A percentile compares a stretch with the other conserved stretches of the same genome.
Evolutionary conservation across 148 eudicot species (phyloP).

Genomic region (Persicaria tinctoria): DNA sequence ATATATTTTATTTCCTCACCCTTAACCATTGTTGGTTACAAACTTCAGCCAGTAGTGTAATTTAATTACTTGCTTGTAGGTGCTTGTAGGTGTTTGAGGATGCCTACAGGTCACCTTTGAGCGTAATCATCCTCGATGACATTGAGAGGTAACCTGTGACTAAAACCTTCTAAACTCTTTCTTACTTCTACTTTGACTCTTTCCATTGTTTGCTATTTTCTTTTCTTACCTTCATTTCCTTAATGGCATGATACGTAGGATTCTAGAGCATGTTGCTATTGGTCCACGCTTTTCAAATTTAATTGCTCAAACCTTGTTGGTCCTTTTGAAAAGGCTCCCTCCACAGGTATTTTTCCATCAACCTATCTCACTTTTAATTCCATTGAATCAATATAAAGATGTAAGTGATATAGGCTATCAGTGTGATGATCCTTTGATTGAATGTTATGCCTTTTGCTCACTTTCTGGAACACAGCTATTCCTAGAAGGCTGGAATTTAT

Average conservation of each 20-base stretch:
- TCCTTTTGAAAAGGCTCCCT: constrained; percentile 92
- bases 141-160: constrained; percentile 61
- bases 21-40: not conserved
- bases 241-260: constrained; percentile 36
- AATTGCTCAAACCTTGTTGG: constrained; percentile 89
- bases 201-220: not conserved
- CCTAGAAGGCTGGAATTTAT: no score
- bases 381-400: not conserved
- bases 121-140: constrained; percentile 84
- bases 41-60: no score
- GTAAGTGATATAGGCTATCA: not conserved
- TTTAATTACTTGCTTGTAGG: not conserved
- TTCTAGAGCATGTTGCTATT: constrained; percentile 85
- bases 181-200: not conserved
- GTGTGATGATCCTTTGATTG: not conserved
- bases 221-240: constrained; percentile 8
- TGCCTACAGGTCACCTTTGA: constrained; percentile 88
- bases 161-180: not conserved
- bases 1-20: no score
- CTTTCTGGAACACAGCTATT: no score
- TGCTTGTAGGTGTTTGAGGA: constrained; percentile 72
- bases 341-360: constrained; percentile 49
- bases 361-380: not conserved
- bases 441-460: no score
- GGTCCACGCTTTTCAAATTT: constrained; percentile 97